phyloP scores from a whole-genome alignment of 495 filamentous ascomycete species.

The Aspergillus campestris region DNA sequence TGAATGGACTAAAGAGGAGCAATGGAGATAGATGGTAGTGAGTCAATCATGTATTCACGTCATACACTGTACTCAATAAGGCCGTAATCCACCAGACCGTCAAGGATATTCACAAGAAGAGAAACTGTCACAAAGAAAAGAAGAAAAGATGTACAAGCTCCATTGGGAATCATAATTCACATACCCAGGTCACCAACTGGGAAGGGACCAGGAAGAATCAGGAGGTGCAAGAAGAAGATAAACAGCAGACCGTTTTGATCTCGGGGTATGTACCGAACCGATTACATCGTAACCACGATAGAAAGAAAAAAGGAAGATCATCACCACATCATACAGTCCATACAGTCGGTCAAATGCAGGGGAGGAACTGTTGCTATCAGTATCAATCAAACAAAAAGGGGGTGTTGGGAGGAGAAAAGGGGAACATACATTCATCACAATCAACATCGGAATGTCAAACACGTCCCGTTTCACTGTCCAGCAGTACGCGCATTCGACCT shows the following conservation, averaged over 20 bases:
- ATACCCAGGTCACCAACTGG: no score
- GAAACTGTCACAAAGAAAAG: no score
- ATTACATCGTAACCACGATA: neutral
- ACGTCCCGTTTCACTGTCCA: constrained; percentile 96
- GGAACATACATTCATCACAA: constrained; percentile 85
- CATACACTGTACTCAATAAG: no score
- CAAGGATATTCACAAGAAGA: neutral
- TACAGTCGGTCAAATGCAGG: constrained; percentile 33
- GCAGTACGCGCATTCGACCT: constrained; percentile 88
- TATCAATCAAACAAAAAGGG: neutral
- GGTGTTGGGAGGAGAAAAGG: neutral
- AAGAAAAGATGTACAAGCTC: neutral
- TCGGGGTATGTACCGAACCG: constrained; percentile 4
- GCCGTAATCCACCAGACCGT: no score
- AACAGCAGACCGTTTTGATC: no score
- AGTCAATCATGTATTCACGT: no score
- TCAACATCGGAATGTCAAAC: constrained; percentile 97
- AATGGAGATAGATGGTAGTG: no score
- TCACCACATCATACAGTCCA: constrained; percentile 1
- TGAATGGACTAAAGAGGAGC: no score
- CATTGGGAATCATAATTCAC: no score
- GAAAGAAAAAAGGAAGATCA: constrained; percentile 5
- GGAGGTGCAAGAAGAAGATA: no score
- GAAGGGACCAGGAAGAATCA: no score
- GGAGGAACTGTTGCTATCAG: constrained; percentile 28